phyloP scores from a whole-genome alignment of 805 yeast species.

The Starmera dryadoides region DNA sequence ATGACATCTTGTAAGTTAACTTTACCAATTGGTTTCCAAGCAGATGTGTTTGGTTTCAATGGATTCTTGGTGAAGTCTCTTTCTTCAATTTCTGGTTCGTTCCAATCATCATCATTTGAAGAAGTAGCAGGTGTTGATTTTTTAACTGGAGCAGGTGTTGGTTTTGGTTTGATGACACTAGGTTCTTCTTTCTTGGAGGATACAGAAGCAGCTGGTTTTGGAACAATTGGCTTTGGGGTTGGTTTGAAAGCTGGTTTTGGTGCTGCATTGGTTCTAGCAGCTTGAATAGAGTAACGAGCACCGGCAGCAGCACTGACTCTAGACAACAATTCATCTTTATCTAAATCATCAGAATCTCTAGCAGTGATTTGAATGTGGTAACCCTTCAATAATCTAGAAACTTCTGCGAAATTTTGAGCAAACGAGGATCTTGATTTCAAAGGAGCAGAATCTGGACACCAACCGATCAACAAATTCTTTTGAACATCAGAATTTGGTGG shows the following conservation, averaged over 20 bases:
- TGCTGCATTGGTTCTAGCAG: slow-evolving; percentile 25
- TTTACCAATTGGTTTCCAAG: slow-evolving; percentile 59
- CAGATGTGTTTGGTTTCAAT: slow-evolving; percentile 32
- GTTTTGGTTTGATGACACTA: slow-evolving; percentile 8
- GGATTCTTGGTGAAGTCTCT: slow-evolving; percentile 44
- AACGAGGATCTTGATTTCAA: slow-evolving; percentile 65
- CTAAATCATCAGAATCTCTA: slow-evolving; percentile 87
- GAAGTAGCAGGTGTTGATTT: slow-evolving; percentile 12
- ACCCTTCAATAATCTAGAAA: slow-evolving; percentile 62
- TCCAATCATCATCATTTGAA: slow-evolving; percentile 34
- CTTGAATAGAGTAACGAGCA: slow-evolving; percentile 78
- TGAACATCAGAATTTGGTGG: slow-evolving; percentile 90
- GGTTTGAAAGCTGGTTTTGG: slow-evolving; percentile 20
- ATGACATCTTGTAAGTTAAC: slow-evolving; percentile 40
- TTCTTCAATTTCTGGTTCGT: slow-evolving; percentile 37
- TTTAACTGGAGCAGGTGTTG: slow-evolving; percentile 18
- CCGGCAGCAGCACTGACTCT: slow-evolving; percentile 91
- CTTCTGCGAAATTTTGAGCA: slow-evolving; percentile 71
- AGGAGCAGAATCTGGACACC: slow-evolving; percentile 98
- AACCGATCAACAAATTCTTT: slow-evolving; percentile 80
- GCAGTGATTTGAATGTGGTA: slow-evolving; percentile 97
- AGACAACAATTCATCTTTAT: slow-evolving; percentile 64
- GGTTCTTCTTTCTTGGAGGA: slow-evolving; percentile 7
- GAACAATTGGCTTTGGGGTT: slow-evolving; percentile 13
- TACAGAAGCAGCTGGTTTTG: slow-evolving; percentile 21